These are phyloP conservation scores for Teunomyces atbi DNA, from an alignment of 805 yeast species.

Conservation along the genomic window DNA sequence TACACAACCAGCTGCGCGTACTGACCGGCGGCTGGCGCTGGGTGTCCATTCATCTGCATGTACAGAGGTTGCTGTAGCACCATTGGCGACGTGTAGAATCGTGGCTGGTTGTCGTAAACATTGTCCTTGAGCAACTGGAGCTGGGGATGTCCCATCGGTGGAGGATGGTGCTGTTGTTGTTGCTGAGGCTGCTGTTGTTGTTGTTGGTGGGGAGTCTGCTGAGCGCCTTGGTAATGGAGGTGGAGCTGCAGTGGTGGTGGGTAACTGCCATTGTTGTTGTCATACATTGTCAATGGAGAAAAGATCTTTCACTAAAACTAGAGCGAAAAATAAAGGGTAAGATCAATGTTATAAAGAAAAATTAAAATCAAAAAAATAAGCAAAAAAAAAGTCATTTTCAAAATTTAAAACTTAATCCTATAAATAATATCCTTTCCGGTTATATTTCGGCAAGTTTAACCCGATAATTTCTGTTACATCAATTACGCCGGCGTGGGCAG, in stretches of 20 bases:
- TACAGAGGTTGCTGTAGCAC: conserved; percentile 23
- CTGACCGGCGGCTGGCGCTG: conserved; percentile 1
- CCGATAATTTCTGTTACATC: not conserved
- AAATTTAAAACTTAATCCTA: not conserved
- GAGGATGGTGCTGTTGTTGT: conserved; percentile 5
- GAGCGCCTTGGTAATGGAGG: conserved; percentile 6
- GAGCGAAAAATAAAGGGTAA: conserved; percentile 5
- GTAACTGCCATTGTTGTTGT: conserved; percentile 1
- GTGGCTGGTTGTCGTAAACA: conserved; percentile 15
- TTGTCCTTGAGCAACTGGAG: conserved; percentile 8
- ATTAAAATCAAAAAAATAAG: conserved; percentile 1
- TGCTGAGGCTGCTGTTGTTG: conserved; percentile 5
- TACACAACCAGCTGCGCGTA: conserved; percentile 7
- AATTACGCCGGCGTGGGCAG: not conserved
- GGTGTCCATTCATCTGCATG: conserved; percentile 7
- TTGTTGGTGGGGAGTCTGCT: conserved; percentile 10
- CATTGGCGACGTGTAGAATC: conserved; percentile 22
- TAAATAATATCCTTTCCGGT: not conserved
- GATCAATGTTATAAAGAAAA: conserved; percentile 1
- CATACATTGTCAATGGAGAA: conserved; percentile 7
- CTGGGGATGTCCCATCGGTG: conserved; percentile 3
- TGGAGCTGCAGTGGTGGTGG: conserved; percentile 4
- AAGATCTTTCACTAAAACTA: conserved; percentile 3
- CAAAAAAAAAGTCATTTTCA: not conserved
- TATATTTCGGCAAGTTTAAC: not conserved